phyloP scores from a whole-genome alignment of 352 stramenopile species.

The Peronospora destructor region DNA sequence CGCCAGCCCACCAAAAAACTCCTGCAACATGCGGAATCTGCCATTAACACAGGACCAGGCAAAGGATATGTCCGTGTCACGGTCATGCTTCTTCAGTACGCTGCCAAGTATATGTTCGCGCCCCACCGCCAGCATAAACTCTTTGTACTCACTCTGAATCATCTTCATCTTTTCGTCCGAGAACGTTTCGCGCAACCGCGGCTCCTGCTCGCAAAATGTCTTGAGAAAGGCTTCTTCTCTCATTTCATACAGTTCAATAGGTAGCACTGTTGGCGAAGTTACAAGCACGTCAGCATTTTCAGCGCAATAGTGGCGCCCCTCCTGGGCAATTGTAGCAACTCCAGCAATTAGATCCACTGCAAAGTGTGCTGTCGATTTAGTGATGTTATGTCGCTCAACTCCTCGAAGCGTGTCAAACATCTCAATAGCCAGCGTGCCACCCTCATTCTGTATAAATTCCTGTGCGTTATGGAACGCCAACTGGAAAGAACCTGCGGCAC shows the following conservation, averaged over 20 bases:
- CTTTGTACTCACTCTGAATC: constrained; percentile 45
- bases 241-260: constrained; percentile 47
- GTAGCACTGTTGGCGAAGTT: constrained; percentile 40
- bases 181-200: constrained; percentile 39
- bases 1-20: constrained; percentile 48
- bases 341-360: constrained; percentile 37
- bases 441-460: constrained; percentile 60
- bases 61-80: constrained; percentile 53
- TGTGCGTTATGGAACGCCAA: constrained; percentile 47
- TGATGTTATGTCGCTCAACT: constrained; percentile 41
- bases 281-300: constrained; percentile 35
- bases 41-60: constrained; percentile 52
- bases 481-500: constrained; percentile 38
- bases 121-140: constrained; percentile 37
- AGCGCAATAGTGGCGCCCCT: constrained; percentile 42
- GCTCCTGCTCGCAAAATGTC: constrained; percentile 33
- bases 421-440: constrained; percentile 42
- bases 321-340: constrained; percentile 36
- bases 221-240: constrained; percentile 41
- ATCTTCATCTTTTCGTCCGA: constrained; percentile 35
- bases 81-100: constrained; percentile 50
- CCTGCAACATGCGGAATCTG: constrained; percentile 44
- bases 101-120: constrained; percentile 45
- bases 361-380: constrained; percentile 47
- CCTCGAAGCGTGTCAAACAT: constrained; percentile 46